Evolutionary conservation across 2,329 filamentous ascomycete species (phyloP).

Genomic region (Colletotrichum sp.): DNA sequence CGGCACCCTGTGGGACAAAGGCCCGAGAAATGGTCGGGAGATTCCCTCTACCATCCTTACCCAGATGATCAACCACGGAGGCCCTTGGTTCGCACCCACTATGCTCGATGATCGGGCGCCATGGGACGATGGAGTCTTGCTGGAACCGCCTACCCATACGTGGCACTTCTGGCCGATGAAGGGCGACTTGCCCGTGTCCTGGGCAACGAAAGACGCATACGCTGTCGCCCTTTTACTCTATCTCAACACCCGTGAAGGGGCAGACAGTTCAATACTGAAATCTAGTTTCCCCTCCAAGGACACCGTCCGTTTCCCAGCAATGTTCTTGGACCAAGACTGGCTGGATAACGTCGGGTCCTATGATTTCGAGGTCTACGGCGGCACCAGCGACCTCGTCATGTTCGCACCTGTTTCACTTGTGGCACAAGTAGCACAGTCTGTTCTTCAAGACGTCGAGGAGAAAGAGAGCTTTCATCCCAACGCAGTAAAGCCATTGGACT

Average conservation of each 20-base stretch:
- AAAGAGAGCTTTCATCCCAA: neutral
- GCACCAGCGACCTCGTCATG: neutral
- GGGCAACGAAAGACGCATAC: neutral
- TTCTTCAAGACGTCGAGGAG: neutral
- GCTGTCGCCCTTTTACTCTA: neutral
- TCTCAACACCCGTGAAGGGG: neutral
- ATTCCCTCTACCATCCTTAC: neutral
- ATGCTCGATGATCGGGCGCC: neutral
- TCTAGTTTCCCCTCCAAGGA: neutral
- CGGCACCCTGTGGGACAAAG: neutral
- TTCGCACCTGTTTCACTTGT: neutral
- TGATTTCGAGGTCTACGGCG: neutral
- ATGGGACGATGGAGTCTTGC: neutral
- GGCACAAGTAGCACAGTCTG: neutral
- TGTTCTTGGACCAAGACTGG: conserved; percentile 1
- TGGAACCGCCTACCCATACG: neutral
- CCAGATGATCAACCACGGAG: neutral
- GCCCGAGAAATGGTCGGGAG: neutral
- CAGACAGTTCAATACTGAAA: neutral
- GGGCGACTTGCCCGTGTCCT: conserved; percentile 13
- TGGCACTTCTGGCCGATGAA: neutral
- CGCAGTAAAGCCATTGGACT: neutral
- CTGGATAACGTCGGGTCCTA: neutral
- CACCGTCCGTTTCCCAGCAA: neutral
- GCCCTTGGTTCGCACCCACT: neutral